A percentile compares a stretch with the other conserved stretches of the same genome.
These are phyloP conservation scores for Tricladium varicosporioides DNA, from an alignment of 2,329 filamentous ascomycete species.

Conservation along the genomic window DNA sequence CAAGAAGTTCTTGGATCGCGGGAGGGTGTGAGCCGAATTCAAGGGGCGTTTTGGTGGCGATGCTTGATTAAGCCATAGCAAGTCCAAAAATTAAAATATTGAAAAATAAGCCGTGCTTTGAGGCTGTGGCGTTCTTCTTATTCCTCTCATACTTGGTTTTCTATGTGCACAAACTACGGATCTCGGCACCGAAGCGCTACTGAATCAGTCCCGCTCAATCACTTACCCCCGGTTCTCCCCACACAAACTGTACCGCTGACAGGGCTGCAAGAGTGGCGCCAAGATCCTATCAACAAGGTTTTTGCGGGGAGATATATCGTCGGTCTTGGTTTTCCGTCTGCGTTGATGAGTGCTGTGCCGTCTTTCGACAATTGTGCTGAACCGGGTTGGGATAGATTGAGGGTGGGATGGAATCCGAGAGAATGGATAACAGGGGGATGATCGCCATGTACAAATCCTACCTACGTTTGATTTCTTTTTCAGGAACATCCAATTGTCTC, in stretches of 20 bases:
- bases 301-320: background rate
- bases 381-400: background rate
- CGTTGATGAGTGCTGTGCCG: background rate
- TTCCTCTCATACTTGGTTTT: background rate
- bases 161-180: background rate
- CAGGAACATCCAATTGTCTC: background rate
- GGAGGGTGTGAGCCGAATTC: background rate
- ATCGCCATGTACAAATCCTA: background rate
- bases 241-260: background rate
- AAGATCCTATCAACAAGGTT: background rate
- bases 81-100: background rate
- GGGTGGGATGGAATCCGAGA: background rate
- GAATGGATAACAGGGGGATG: background rate
- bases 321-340: background rate
- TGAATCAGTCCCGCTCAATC: background rate
- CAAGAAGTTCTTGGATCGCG: slow-evolving; percentile 13
- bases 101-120: background rate
- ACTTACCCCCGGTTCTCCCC: background rate
- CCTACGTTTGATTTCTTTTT: background rate
- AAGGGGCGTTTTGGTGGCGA: background rate
- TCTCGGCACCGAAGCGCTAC: background rate
- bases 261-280: background rate
- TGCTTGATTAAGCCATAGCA: background rate
- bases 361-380: background rate
- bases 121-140: background rate